Base-by-base conservation (phyloP, 169 alveolate species). In the Theileria orientalis region DNA sequence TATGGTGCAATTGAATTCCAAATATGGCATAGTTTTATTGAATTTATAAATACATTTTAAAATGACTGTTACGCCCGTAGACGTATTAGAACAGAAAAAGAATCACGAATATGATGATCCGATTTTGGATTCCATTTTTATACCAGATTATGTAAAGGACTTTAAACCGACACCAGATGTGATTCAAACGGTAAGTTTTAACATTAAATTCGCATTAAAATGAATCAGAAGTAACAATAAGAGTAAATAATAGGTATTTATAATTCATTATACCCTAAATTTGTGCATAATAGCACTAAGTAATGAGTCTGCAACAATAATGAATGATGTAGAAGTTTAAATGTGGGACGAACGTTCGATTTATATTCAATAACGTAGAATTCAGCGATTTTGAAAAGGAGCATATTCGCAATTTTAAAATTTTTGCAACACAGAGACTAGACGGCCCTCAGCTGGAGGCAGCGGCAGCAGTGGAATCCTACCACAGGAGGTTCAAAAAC, bases 371-470 rank as follows among this genome's bases (percentile, higher is more conserved):
- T 35, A 68, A 77, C n/a, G 78, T 79, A 51, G 85, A 87, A 23
- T 69, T 83, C 60, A 84, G 83, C n/a, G 62, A 63, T 32, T 83
- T 78, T 64, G 93, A 87, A 62, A 67, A 44, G 51, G 90, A 83
- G 67, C 86, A 83, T 59, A 66, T 87, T 76, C 75, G 56, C 37
- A 87, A 72, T 21, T 73, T 83, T 52, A 87, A 87, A 71, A 77
- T 78, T 23, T 79, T 42, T 47, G 90, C 87, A 2, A 72, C 75
- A n/a, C 77, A 60, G 49, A 49, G 66, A 25, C 73, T 80, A 46
- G 83, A 78, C 52, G 87, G 85, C 61, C 83, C 78, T 42, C 86
- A 83, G 67, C 41, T 60, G 59, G 84, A 68, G 11, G 44, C 76
- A 5, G 29, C 32, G 1, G 54, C 68, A 42, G 86, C 83, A 3